Evolutionary conservation across 2,329 filamentous ascomycete species (phyloP), one percentile per base, ranked within the genome.

Genomic region (Aspergillus intermedius): DNA sequence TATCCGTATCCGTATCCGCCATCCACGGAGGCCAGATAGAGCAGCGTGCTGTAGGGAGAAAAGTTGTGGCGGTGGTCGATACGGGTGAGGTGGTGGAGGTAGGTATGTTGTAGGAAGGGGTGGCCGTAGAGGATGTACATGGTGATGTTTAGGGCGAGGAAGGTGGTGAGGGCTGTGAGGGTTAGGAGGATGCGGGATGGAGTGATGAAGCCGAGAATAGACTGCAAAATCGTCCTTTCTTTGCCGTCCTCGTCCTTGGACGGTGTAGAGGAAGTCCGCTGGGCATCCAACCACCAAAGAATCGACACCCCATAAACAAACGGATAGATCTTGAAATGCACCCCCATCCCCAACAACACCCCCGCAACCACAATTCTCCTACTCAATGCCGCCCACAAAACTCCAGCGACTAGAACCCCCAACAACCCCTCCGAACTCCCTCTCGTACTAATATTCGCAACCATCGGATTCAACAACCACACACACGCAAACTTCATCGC

Each of bases 291-390:
- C 60, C 67, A 70, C 72, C 72, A 74, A 10, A 75, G 46, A 37
- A 73, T 66, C 9, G 69, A 71, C 2, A 84, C 81, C 2, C 88
- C 91, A 68, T 98, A 98, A 51, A 98, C 88, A 68, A 97, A 95
- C 0, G 93, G 93, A 62, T 98, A 98, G 52, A 98, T 97, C 77
- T 98, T 98, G 73, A 98, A 94, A 71, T 98, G 93, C 22, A 97
- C 91, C 1, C 82, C 82, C 23, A 95, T 71, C 0, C 93, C 93
- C 2, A 98, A 75, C 25, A 97, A 67, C 2, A 83, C 55, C 0
- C 88, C 91, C 0, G 90, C 86, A 7, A 94, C 64, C 1, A 70
- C 61, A 15, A 86, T 72, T n/a, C 75, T 74, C 45, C 76, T 77
- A 45, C 79, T 74, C 54, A 90, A 72, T 1, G 87, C 85, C 0